Conservation (phyloP, 1,284 basidiomycete genomes). For the Agaricales sp. region DNA sequence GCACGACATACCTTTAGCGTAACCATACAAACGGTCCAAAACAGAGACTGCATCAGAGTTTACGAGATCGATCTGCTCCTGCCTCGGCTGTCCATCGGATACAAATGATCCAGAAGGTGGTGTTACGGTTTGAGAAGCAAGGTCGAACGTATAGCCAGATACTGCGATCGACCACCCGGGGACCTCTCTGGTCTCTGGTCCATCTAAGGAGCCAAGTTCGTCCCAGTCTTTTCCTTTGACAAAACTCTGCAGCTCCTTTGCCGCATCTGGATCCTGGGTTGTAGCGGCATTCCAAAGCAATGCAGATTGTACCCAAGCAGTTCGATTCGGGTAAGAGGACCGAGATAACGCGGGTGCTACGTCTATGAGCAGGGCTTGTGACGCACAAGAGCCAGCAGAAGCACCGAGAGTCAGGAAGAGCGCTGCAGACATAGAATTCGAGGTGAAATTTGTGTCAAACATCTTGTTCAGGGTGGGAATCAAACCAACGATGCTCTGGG, state of each 20-base stretch:
- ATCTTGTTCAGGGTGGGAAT: conserved; percentile 37
- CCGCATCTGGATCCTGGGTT: conserved; percentile 32
- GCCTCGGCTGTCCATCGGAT: conserved; percentile 33
- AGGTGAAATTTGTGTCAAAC: conserved; percentile 38
- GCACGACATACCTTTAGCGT: conserved; percentile 46
- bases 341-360: conserved; percentile 35
- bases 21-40: conserved; percentile 49
- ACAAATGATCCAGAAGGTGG: conserved; percentile 34
- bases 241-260: conserved; percentile 32
- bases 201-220: conserved; percentile 27
- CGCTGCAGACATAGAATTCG: conserved; percentile 11
- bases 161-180: conserved; percentile 27
- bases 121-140: conserved; percentile 40
- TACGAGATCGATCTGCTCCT: conserved; percentile 35
- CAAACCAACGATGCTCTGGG: conserved; percentile 37
- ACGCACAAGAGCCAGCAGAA: conserved; percentile 36
- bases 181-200: conserved; percentile 21
- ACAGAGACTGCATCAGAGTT: conserved; percentile 24
- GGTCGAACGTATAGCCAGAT: conserved; percentile 48
- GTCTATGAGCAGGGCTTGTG: conserved; percentile 45
- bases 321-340: conserved; percentile 32
- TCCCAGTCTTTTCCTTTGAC: conserved; percentile 38
- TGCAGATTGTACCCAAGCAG: conserved; percentile 45
- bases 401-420: conserved; percentile 41
- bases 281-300: conserved; percentile 48